Evolutionary conservation across 2,329 filamentous ascomycete species (phyloP), one percentile per base, ranked within the genome.

Genomic region (Trichoderma koningiopsis): DNA sequence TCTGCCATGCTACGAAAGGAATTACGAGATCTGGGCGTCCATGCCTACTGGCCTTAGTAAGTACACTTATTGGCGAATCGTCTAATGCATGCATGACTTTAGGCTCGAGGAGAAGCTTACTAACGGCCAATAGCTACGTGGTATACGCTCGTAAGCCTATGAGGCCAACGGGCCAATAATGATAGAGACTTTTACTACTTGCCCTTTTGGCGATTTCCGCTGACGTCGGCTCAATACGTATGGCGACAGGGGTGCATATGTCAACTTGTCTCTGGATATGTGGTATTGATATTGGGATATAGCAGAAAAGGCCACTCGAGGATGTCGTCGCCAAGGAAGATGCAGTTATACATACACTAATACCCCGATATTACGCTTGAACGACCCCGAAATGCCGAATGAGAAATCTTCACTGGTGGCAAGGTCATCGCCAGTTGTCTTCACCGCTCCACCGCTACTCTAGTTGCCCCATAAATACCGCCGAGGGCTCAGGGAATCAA

Each of bases 11-110:
- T 79, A 5, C 74, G 74, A 35, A 75, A 73, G n/a, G 77, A 79
- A 29, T 59, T 79, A 33, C 73, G 71, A 62, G 73, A 79, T 68
- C 73, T 72, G 8, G 71, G 64, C 11, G 73, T 77, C 3, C 79
- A 80, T 59, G 71, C 74, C 11, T 79, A 79, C 71, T 79, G 75
- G 72, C 75, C 76, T 8, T 71, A 76, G 77, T 79, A 70, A 75
- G 76, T 74, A n/a, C 27, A 10, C 57, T 33, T 33, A 33, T 22
- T 22, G 61, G 69, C 53, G 33, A 27, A 8, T 40, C 53, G 16
- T 31, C 37, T 56, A 29, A 47, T 31, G 22, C 27, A 55, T 43
- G 56, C 35, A 37, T 37, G 19, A 8, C 37, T 67, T 59, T 37
- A 37, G 53, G 55, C 64, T 37, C 40, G 43, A 52, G 43, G 43